Percentiles rank a stretch among this genome's conserved stretches.
phyloP scores from a whole-genome alignment of 352 stramenopile genomes.

The Plasmopara muralis region DNA sequence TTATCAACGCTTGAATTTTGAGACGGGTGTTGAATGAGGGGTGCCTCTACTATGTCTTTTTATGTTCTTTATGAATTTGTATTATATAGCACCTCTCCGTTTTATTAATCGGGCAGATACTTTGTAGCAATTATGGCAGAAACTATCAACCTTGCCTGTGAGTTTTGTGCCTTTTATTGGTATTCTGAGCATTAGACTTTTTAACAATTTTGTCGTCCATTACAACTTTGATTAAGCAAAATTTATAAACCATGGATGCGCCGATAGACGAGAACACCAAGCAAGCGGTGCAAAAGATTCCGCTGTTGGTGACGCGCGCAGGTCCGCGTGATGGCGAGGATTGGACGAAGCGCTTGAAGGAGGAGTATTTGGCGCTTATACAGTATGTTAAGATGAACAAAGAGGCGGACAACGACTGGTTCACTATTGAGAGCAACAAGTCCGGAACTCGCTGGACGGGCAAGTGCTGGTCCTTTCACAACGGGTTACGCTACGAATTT shows the following conservation, averaged over 20 bases:
- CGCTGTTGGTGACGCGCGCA: slow-evolving; percentile 70
- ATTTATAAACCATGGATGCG: slow-evolving; percentile 42
- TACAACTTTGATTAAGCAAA: too few species aligned
- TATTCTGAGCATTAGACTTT: too few species aligned
- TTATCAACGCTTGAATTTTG: too few species aligned
- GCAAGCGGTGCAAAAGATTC: slow-evolving; percentile 78
- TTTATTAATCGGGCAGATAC: too few species aligned
- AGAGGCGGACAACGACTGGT: slow-evolving; percentile 86
- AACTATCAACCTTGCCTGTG: too few species aligned
- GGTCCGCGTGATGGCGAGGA: slow-evolving; percentile 69
- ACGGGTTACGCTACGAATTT: slow-evolving; percentile 82
- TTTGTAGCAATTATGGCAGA: too few species aligned
- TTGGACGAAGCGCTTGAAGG: slow-evolving; percentile 81
- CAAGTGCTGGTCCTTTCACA: slow-evolving; percentile 87
- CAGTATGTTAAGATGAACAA: slow-evolving; percentile 89
- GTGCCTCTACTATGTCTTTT: too few species aligned
- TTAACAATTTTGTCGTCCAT: too few species aligned
- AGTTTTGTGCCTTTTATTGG: too few species aligned
- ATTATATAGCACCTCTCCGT: too few species aligned
- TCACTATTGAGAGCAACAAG: slow-evolving; percentile 84
- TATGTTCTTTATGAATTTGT: too few species aligned
- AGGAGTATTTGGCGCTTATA: slow-evolving; percentile 85
- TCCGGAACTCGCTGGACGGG: slow-evolving; percentile 74
- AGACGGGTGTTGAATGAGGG: too few species aligned
- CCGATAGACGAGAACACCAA: slow-evolving; percentile 78